phyloP scores from a whole-genome alignment of 2,329 filamentous ascomycete species.

The Mycosphaerella arachidis region DNA sequence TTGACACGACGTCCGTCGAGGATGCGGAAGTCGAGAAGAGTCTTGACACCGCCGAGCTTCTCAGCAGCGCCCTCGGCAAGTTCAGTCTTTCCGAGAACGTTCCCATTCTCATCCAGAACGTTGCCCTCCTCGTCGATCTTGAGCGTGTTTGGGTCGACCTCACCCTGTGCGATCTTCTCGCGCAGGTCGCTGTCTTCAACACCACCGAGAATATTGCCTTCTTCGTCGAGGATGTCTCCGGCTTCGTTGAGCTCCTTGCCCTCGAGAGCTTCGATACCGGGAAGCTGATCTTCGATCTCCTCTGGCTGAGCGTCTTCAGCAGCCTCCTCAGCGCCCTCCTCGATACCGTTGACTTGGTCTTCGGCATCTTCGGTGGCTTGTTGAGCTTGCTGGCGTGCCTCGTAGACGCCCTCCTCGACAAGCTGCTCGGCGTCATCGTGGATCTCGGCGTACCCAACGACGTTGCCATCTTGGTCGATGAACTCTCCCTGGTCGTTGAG shows the following conservation, averaged over 20 bases:
- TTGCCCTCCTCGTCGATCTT: conserved; percentile 49
- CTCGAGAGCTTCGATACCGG: conserved; percentile 49
- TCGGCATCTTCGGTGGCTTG: conserved; percentile 39
- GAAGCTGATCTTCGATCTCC: conserved; percentile 46
- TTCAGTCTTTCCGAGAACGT: conserved; percentile 48
- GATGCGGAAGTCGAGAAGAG: conserved; percentile 42
- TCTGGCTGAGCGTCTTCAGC: conserved; percentile 25
- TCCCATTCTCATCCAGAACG: conserved; percentile 48
- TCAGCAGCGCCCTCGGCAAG: conserved; percentile 48
- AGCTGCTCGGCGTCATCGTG: conserved; percentile 42
- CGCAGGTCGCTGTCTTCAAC: conserved; percentile 43
- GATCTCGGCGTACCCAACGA: conserved; percentile 50
- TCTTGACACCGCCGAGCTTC: conserved; percentile 41
- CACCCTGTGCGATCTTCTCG: conserved; percentile 36
- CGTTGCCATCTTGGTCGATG: conserved; percentile 51
- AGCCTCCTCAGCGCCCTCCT: conserved; percentile 29
- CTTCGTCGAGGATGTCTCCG: conserved; percentile 46
- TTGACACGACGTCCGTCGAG: conserved; percentile 53
- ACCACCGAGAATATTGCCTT: conserved; percentile 48
- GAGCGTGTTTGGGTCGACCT: conserved; percentile 45
- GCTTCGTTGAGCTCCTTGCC: conserved; percentile 49
- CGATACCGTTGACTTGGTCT: conserved; percentile 32
- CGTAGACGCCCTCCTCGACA: conserved; percentile 43
- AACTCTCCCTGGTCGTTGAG: conserved; percentile 53
- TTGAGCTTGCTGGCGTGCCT: conserved; percentile 40